Conservation (phyloP, 352 stramenopile species). For the Pythium grandisporangium region DNA sequence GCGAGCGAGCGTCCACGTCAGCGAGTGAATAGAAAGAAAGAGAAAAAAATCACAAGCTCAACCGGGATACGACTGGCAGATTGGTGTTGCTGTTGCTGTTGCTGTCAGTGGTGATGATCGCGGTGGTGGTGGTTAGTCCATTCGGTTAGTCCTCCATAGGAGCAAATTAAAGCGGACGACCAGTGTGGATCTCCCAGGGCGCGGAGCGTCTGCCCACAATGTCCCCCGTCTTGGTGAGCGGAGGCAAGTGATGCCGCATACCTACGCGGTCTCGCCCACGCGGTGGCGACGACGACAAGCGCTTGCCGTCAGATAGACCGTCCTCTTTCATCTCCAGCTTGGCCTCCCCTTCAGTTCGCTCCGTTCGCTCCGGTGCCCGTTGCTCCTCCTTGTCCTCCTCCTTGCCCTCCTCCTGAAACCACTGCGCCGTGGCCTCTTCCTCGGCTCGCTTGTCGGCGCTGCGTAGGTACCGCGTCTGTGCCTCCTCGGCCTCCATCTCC, state of each 20-base stretch:
- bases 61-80: too few relatives aligned
- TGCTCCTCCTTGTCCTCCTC: not conserved
- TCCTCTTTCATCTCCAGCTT: conserved; percentile 8
- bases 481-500: conserved; percentile 21
- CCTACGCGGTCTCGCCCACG: conserved; percentile 5
- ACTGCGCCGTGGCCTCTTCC: conserved; percentile 10
- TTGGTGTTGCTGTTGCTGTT: too few relatives aligned
- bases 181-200: not conserved
- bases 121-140: too few relatives aligned
- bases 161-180: conserved; percentile 1
- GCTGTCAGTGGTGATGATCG: too few relatives aligned
- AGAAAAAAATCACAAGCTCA: too few relatives aligned
- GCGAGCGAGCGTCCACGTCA: too few relatives aligned
- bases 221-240: not conserved
- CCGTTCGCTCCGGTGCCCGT: not conserved
- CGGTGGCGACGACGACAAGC: not conserved
- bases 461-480: conserved; percentile 12
- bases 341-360: conserved; percentile 2
- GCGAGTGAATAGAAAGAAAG: too few relatives aligned
- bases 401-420: conserved; percentile 14
- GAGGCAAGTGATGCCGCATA: conserved; percentile 12
- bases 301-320: too few relatives aligned
- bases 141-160: too few relatives aligned
- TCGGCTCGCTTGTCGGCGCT: conserved; percentile 12
- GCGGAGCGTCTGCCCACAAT: not conserved